Conservation (phyloP, 1,284 basidiomycete genomes). For the Acaromyces ingoldii region DNA sequence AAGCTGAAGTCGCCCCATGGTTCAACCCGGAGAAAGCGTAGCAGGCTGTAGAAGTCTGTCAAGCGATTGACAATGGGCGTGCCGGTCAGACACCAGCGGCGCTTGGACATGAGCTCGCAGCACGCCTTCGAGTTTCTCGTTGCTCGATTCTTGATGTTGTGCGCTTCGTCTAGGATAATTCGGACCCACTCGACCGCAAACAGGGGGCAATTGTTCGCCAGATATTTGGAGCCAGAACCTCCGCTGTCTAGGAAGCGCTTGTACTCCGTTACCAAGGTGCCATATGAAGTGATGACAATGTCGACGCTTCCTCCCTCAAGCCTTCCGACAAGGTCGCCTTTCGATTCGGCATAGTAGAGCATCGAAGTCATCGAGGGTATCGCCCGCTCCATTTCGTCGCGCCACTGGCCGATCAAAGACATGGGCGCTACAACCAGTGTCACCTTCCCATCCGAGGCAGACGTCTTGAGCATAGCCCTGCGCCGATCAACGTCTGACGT, state of each 20-base stretch:
- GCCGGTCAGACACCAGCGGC: constrained; percentile 88
- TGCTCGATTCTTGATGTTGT: constrained; percentile 85
- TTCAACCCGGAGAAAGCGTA: constrained; percentile 71
- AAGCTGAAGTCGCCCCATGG: constrained; percentile 64
- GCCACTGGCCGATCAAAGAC: constrained; percentile 84
- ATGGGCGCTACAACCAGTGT: constrained; percentile 92
- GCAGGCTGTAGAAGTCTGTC: constrained; percentile 70
- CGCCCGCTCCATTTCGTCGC: constrained; percentile 69
- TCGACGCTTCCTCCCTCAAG: constrained; percentile 58
- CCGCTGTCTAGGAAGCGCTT: constrained; percentile 27
- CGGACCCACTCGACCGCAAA: constrained; percentile 46
- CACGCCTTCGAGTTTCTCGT: constrained; percentile 88
- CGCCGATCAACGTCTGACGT: constrained; percentile 11
- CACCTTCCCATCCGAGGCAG: constrained; percentile 47
- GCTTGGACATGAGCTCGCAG: constrained; percentile 71
- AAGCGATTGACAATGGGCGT: constrained; percentile 90
- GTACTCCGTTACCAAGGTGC: constrained; percentile 53
- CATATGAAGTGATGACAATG: constrained; percentile 85
- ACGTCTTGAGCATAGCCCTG: constrained; percentile 20
- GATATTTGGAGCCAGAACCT: constrained; percentile 13
- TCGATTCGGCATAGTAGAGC: constrained; percentile 67
- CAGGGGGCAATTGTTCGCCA: constrained; percentile 21
- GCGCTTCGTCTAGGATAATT: constrained; percentile 70
- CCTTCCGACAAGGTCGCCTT: constrained; percentile 65
- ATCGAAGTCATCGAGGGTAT: constrained; percentile 1